Base-by-base conservation (phyloP, 2,329 filamentous ascomycete species). In the Diaporthe helianthi region DNA sequence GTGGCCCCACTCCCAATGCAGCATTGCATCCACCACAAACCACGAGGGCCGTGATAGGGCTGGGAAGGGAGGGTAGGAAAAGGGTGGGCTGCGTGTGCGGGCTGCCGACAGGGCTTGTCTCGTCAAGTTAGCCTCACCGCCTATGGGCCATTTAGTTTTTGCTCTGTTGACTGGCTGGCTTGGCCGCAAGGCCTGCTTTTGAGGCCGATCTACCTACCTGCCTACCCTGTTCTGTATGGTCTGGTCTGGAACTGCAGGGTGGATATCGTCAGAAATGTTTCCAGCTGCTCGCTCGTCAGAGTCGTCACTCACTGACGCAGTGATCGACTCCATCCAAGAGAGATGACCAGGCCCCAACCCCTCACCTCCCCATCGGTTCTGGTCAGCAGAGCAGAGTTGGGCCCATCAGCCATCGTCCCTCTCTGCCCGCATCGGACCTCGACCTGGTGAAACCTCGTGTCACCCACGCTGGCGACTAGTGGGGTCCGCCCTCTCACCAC, bases 41-140 rank as follows among this genome's bases (percentile, higher is more conserved):
- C 64, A 67, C 64, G 64, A 67, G 64, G 64, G 52, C 64, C 64
- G 52, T 67, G 64, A 67, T 67, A 67, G 64, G 64, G 64, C 64
- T 67, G 64, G 51, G 26, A 22, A 19, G 26, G 41, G 8, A 29
- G 41, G 58, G 53, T 24, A 5, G 53, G 36, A 29, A 24, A 15
- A 12, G 15, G 53, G 22, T 29, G 33, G 19, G 41, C 41, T 46
- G 36, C 36, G n/a, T 12, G 10, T 2, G 12, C 12, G 36, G 36
- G 36, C 36, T 38, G 36, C 36, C 36, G 36, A 38, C 36, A 38
- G 36, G 36, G 36, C 36, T 38, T 38, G 36, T 38, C 36, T 38
- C 36, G 36, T 38, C 36, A 5, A 38, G 36, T 38, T 38, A 38
- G 36, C 36, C 36, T 38, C 36, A 38, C 36, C 36, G 36, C 36